phyloP scores from a whole-genome alignment of 345 rosid species.

The Lenwebbia sp. region DNA sequence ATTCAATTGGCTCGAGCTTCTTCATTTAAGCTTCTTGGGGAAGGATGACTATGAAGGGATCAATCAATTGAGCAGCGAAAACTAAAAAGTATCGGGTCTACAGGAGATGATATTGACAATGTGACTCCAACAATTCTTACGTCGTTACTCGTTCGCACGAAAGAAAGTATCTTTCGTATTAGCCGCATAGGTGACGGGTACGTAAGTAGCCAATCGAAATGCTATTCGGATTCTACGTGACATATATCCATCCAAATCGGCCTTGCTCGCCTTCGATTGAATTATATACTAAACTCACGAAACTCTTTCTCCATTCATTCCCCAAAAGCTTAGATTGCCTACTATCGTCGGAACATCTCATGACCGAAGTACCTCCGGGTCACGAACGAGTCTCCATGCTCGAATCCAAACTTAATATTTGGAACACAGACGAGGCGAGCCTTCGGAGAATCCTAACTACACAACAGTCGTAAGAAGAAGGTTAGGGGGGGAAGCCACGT shows the following conservation, averaged over 20 bases:
- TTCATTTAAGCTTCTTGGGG: not conserved
- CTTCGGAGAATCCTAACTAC: not conserved
- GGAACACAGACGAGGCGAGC: not conserved
- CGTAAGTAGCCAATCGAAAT: not conserved
- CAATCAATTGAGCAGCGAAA: rapidly evolving
- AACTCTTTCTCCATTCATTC: not conserved
- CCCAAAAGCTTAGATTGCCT: not conserved
- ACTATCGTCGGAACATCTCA: not conserved
- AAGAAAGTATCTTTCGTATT: not conserved
- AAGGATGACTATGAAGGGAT: not conserved
- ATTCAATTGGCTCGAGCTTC: not conserved
- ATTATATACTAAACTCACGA: not conserved
- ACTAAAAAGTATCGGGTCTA: not conserved
- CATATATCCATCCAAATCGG: rapidly evolving
- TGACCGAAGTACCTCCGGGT: not conserved
- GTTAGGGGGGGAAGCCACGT: not conserved
- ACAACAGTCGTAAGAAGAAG: not conserved
- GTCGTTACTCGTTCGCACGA: rapidly evolving
- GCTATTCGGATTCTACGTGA: not conserved
- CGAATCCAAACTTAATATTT: not conserved
- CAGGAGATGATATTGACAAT: not conserved
- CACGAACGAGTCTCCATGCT: not conserved
- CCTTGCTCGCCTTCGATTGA: not conserved
- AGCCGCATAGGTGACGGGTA: not conserved
- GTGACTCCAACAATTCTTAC: not conserved